Evolutionary conservation across 2,329 filamentous ascomycete species (phyloP).

Genomic region (Penicillium decumbens): DNA sequence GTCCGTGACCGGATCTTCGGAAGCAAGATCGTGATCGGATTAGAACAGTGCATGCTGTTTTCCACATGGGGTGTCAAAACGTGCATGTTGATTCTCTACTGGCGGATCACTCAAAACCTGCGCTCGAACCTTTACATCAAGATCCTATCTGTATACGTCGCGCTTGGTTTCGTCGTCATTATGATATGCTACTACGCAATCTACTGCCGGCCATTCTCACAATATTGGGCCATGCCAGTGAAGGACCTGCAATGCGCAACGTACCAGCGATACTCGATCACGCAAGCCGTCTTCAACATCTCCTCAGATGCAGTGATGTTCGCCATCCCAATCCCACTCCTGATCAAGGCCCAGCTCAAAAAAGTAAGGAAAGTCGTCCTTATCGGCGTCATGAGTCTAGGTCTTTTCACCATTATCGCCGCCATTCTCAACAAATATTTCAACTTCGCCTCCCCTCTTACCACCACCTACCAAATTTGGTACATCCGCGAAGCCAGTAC

Average conservation of each 20-base stretch:
- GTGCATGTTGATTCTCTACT: conserved; percentile 50
- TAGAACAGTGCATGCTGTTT: conserved; percentile 48
- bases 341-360: conserved; percentile 35
- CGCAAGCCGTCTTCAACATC: conserved; percentile 45
- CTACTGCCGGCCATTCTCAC: conserved; percentile 48
- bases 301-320: conserved; percentile 41
- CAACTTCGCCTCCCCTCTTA: conserved; percentile 37
- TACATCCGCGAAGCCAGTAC: conserved; percentile 42
- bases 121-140: conserved; percentile 38
- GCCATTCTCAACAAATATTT: conserved; percentile 49
- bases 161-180: conserved; percentile 45
- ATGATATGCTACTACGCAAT: conserved; percentile 48
- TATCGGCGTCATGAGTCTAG: conserved; percentile 36
- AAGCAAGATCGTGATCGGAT: conserved; percentile 48
- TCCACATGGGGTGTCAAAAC: conserved; percentile 51
- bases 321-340: conserved; percentile 36
- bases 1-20: conserved; percentile 44
- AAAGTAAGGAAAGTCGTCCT: conserved; percentile 33
- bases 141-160: conserved; percentile 42
- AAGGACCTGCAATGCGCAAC: conserved; percentile 38
- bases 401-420: conserved; percentile 41
- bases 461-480: conserved; percentile 41
- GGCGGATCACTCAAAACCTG: conserved; percentile 42
- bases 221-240: conserved; percentile 50
- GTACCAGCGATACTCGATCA: conserved; percentile 41